Evolutionary conservation across 225 moss, liverwort and hornwort species (phyloP).

Genomic region (Takakia lepidozioides): DNA sequence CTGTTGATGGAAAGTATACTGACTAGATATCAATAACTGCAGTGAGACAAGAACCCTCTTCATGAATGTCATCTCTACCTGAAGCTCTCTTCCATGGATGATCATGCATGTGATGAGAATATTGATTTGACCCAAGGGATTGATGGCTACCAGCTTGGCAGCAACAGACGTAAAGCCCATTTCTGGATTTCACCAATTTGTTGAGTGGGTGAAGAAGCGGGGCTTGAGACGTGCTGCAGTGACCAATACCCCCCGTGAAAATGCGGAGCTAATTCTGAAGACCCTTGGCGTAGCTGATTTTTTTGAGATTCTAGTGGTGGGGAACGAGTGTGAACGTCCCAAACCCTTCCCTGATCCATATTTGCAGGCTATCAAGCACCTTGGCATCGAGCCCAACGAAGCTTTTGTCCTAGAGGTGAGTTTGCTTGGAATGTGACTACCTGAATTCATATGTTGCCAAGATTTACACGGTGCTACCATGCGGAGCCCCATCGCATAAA

Average conservation of each 20-base stretch:
- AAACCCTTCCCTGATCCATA: conserved; percentile 93
- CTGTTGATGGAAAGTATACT: not conserved
- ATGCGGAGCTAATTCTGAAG: conserved; percentile 81
- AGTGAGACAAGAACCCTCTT: not conserved
- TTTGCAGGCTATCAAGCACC: conserved; percentile 65
- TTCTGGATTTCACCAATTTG: conserved; percentile 51
- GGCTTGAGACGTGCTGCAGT: conserved; percentile 83
- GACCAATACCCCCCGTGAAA: conserved; percentile 75
- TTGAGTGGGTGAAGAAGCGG: conserved; percentile 55
- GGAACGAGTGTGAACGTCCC: conserved; percentile 71
- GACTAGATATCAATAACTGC: too few relatives aligned
- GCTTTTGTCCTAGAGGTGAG: conserved; percentile 74
- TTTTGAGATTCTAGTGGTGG: conserved; percentile 79
- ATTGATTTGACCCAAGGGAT: not conserved
- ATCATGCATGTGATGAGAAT: too few relatives aligned
- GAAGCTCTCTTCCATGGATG: too few relatives aligned
- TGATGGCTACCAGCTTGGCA: conserved; percentile 22
- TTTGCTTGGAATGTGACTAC: too few relatives aligned
- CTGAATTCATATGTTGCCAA: too few relatives aligned
- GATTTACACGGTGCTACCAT: too few relatives aligned
- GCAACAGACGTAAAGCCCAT: conserved; percentile 36
- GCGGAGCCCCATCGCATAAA: too few relatives aligned
- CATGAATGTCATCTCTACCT: too few relatives aligned
- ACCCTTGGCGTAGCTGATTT: conserved; percentile 51
- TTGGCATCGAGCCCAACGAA: conserved; percentile 34